These are phyloP conservation scores for Pleurostoma richardsiae DNA, from an alignment of 2,329 filamentous ascomycete genomes.

Conservation along the genomic window DNA sequence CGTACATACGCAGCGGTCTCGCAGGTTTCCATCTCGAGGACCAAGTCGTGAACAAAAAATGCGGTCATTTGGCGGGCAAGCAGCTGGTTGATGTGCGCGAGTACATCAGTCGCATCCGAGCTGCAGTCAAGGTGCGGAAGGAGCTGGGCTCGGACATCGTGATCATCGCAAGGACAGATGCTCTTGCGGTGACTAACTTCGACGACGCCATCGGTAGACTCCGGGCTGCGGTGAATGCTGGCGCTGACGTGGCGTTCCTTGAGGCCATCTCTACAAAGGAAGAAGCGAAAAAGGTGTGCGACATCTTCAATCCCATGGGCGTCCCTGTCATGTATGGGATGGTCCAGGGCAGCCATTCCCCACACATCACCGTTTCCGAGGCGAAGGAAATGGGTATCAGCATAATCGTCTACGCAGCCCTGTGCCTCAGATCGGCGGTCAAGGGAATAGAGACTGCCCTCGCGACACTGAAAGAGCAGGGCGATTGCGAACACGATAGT, in stretches of 20 bases:
- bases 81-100: slow-evolving; percentile 22
- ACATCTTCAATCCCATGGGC: slow-evolving; percentile 40
- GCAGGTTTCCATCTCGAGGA: slow-evolving; percentile 28
- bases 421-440: slow-evolving; percentile 41
- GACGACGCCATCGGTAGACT: slow-evolving; percentile 43
- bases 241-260: slow-evolving; percentile 48
- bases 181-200: slow-evolving; percentile 44
- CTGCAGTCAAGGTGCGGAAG: slow-evolving; percentile 18
- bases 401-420: slow-evolving; percentile 53
- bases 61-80: slow-evolving; percentile 31
- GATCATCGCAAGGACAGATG: slow-evolving; percentile 55
- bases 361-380: slow-evolving; percentile 44
- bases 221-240: slow-evolving; percentile 36
- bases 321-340: slow-evolving; percentile 55
- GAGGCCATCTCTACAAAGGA: slow-evolving; percentile 36
- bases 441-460: slow-evolving; percentile 32
- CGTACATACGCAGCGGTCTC: slow-evolving; percentile 50
- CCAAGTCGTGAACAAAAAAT: slow-evolving; percentile 29
- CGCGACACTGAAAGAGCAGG: slow-evolving; percentile 28
- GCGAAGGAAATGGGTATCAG: slow-evolving; percentile 51
- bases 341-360: slow-evolving; percentile 51
- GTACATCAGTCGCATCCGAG: slow-evolving; percentile 21
- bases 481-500: slow-evolving; percentile 30
- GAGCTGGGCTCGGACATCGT: slow-evolving; percentile 44
- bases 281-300: slow-evolving; percentile 34